A percentile compares a stretch with the other conserved stretches of the same genome.
phyloP scores from a whole-genome alignment of 2,329 filamentous ascomycete genomes.

The Fusarium agapanthi region DNA sequence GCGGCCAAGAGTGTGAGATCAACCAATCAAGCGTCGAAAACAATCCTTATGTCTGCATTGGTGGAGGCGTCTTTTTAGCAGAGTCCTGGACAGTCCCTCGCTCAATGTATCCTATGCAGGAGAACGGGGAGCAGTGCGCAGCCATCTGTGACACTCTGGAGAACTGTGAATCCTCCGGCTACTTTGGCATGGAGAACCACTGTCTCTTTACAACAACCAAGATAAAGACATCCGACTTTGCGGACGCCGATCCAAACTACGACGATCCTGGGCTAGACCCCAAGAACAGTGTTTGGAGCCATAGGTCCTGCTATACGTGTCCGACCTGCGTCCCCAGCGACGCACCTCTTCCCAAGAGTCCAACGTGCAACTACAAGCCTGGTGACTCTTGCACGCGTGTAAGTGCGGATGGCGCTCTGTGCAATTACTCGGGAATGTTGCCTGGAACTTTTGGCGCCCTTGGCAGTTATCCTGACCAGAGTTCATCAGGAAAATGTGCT shows the following conservation, averaged over 20 bases:
- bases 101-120: neutral
- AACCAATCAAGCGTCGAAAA: neutral
- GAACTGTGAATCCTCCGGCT: constrained; percentile 3
- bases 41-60: neutral
- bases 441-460: neutral
- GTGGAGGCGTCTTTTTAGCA: neutral
- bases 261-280: neutral
- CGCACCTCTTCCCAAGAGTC: neutral
- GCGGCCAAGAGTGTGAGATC: constrained; percentile 10
- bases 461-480: neutral
- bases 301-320: constrained; percentile 10
- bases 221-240: neutral
- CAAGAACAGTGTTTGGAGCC: constrained; percentile 1
- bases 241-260: neutral
- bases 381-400: neutral
- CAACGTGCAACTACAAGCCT: neutral
- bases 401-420: neutral
- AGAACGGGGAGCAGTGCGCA: constrained; percentile 2
- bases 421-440: neutral
- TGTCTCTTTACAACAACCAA: constrained; percentile 4
- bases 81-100: constrained; percentile 2
- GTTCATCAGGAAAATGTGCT: neutral
- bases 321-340: neutral
- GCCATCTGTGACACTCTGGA: constrained; percentile 9
- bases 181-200: neutral